Evolutionary conservation across 495 filamentous ascomycete genomes (phyloP).

Genomic region (Penicillium cinerascens): DNA sequence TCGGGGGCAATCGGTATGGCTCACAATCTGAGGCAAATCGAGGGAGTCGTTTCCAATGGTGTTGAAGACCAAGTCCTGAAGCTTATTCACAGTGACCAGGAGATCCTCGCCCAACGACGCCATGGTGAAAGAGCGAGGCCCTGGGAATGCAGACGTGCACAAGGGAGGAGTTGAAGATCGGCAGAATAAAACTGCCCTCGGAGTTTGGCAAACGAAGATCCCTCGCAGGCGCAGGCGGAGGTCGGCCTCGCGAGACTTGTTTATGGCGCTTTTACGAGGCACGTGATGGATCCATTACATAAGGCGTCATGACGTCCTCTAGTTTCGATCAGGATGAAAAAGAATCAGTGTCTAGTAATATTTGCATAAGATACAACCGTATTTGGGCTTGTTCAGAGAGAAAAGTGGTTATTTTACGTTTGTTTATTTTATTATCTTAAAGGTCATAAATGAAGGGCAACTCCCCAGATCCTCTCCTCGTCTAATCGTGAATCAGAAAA

Average conservation of each 20-base stretch:
- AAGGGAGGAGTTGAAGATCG: not conserved
- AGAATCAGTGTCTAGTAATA: too few relatives aligned
- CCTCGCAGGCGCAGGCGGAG: constrained; percentile 5
- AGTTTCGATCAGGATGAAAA: not conserved
- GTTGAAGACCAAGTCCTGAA: constrained; percentile 98
- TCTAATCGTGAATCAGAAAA: too few relatives aligned
- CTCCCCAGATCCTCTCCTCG: too few relatives aligned
- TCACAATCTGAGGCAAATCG: constrained; percentile 96
- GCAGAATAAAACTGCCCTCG: constrained; percentile 11
- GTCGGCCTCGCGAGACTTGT: constrained; percentile 17
- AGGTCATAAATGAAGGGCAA: too few relatives aligned
- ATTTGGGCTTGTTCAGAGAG: too few relatives aligned
- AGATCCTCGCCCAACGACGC: constrained; percentile 85
- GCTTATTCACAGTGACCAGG: constrained; percentile 87
- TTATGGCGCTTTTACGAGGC: constrained; percentile 21
- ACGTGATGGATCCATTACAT: constrained; percentile 23
- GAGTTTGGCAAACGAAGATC: constrained; percentile 15
- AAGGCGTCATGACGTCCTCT: constrained; percentile 7
- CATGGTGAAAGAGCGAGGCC: constrained; percentile 37
- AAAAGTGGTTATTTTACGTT: too few relatives aligned
- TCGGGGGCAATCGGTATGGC: constrained; percentile 22
- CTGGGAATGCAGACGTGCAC: not conserved
- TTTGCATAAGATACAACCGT: too few relatives aligned
- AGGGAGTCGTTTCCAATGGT: constrained; percentile 98
- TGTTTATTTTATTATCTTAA: too few relatives aligned